These are phyloP conservation scores for Phytophthora rubi DNA, from an alignment of 352 stramenopile genomes.

Conservation along the genomic window DNA sequence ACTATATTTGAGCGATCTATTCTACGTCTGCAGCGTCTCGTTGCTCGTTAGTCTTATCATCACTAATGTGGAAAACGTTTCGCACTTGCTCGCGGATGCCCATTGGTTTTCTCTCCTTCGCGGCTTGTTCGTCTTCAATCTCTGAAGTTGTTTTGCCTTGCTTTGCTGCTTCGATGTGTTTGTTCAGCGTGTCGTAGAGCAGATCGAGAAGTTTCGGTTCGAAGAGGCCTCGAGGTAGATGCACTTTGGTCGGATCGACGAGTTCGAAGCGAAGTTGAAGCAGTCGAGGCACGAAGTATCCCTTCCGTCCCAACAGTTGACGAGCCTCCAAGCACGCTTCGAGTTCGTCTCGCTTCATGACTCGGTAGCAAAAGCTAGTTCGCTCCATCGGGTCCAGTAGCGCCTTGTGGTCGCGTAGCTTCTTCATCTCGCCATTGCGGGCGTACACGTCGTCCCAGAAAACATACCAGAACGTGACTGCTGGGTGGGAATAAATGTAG, in stretches of 20 bases:
- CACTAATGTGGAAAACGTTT: background rate
- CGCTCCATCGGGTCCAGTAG: conserved; percentile 24
- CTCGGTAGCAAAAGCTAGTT: conserved; percentile 43
- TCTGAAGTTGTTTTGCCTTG: conserved; percentile 4
- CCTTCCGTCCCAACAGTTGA: conserved; percentile 7
- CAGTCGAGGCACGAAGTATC: conserved; percentile 3
- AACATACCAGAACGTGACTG: conserved; percentile 43
- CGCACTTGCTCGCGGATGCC: conserved; percentile 3
- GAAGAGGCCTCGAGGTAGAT: background rate
- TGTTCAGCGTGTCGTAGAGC: conserved; percentile 1
- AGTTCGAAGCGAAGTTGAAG: conserved; percentile 1
- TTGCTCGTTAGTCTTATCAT: conserved; percentile 4
- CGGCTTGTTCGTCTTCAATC: background rate
- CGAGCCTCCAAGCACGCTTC: conserved; percentile 23
- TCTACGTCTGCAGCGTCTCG: background rate
- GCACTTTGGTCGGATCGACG: conserved; percentile 8
- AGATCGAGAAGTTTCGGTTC: conserved; percentile 1
- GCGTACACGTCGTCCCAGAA: conserved; percentile 49
- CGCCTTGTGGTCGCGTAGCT: conserved; percentile 7
- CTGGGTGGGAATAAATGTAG: conserved; percentile 36
- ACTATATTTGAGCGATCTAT: background rate
- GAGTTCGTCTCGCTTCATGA: conserved; percentile 36
- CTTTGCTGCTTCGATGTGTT: conserved; percentile 9
- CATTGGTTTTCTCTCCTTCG: background rate
- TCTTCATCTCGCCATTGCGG: conserved; percentile 37